These are phyloP conservation scores for Aspergillus sp. DNA, from an alignment of 2,329 filamentous ascomycete species.

Conservation along the genomic window DNA sequence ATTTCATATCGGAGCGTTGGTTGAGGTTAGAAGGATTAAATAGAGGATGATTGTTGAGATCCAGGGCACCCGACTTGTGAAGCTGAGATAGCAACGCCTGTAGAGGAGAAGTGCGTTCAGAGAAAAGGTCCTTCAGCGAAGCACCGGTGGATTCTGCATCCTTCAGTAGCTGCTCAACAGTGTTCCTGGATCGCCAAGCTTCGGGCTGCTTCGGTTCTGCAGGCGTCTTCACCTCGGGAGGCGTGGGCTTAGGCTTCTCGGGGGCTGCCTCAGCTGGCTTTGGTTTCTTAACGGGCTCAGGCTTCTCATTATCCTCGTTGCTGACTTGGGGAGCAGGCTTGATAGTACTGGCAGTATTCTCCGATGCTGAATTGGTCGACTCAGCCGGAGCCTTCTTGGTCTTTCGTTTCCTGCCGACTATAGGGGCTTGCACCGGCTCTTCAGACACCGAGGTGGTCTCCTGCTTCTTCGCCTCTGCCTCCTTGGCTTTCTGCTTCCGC, in stretches of 20 bases:
- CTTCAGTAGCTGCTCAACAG: slow-evolving; percentile 39
- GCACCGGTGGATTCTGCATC: slow-evolving; percentile 37
- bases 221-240: slow-evolving; percentile 10
- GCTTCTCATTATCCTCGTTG: slow-evolving; percentile 21
- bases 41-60: slow-evolving; percentile 39
- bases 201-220: slow-evolving; percentile 25
- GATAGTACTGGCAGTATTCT: slow-evolving; percentile 13
- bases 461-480: slow-evolving; percentile 45
- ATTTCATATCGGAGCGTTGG: slow-evolving; percentile 46
- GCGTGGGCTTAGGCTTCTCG: not conserved
- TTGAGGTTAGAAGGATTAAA: slow-evolving; percentile 43
- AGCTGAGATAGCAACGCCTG: slow-evolving; percentile 40
- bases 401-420: slow-evolving; percentile 64
- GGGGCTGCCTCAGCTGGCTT: not conserved
- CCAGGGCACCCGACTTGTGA: slow-evolving; percentile 37
- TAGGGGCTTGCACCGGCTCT: slow-evolving; percentile 59
- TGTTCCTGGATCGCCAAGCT: slow-evolving; percentile 41
- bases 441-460: slow-evolving; percentile 43
- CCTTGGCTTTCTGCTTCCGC: slow-evolving; percentile 50
- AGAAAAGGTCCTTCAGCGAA: slow-evolving; percentile 42
- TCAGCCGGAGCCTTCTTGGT: slow-evolving; percentile 46
- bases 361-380: slow-evolving; percentile 9
- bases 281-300: slow-evolving; percentile 12
- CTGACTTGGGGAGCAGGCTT: slow-evolving; percentile 18
- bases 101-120: slow-evolving; percentile 40